Conservation (phyloP, 768 basidiomycete genomes). For the Suillus weaverae region DNA sequence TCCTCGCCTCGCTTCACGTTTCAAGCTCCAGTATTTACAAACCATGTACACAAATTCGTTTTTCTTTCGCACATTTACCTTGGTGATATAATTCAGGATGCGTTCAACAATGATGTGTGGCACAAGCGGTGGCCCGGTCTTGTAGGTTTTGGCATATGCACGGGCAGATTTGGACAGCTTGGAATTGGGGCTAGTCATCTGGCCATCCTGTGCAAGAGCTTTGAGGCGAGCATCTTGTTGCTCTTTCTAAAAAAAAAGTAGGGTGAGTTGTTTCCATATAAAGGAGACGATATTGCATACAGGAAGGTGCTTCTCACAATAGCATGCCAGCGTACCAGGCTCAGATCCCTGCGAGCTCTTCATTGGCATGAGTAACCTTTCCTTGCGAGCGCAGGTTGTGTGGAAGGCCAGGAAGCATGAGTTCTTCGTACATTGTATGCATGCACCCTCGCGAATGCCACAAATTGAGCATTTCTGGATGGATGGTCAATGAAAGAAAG, state of each 20-base stretch:
- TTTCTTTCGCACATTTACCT: conserved; percentile 73
- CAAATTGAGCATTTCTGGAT: conserved; percentile 64
- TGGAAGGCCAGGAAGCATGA: conserved; percentile 95
- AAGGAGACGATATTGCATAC: conserved; percentile 43
- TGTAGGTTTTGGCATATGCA: conserved; percentile 90
- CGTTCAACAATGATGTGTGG: conserved; percentile 82
- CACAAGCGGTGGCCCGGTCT: conserved; percentile 89
- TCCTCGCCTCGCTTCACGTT: conserved; percentile 89
- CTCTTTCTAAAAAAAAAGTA: conserved; percentile 50
- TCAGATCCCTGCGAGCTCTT: conserved; percentile 78
- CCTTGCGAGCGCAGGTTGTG: conserved; percentile 87
- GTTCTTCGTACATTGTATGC: conserved; percentile 92
- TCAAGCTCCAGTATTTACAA: conserved; percentile 96
- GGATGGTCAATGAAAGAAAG: conserved; percentile 11
- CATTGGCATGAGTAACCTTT: conserved; percentile 85
- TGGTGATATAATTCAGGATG: conserved; percentile 71
- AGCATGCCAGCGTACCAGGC: conserved; percentile 71
- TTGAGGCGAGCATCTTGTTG: conserved; percentile 64
- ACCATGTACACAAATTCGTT: conserved; percentile 71
- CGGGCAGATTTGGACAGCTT: conserved; percentile 76
- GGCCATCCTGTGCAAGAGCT: conserved; percentile 47
- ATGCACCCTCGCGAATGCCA: conserved; percentile 69
- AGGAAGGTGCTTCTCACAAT: conserved; percentile 89
- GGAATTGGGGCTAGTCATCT: conserved; percentile 39
- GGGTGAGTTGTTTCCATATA: background rate